Evolutionary conservation across 768 basidiomycete genomes (phyloP).

Genomic region (Lentinula detonsa): DNA sequence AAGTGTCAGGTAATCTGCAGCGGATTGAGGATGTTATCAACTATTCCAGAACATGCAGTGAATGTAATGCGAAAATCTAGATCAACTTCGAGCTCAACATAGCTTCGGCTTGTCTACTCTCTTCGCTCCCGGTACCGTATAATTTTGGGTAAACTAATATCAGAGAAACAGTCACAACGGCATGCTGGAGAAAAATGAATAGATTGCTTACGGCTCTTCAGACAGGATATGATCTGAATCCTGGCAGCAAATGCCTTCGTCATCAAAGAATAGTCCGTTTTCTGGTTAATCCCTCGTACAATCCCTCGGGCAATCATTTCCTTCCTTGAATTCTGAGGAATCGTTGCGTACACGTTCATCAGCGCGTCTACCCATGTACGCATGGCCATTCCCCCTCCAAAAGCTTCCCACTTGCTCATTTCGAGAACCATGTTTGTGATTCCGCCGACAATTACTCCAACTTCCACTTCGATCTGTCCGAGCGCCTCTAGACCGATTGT

Average conservation of each 20-base stretch:
- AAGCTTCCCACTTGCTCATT: constrained; percentile 44
- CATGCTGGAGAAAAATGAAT: neutral
- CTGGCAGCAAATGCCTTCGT: constrained; percentile 48
- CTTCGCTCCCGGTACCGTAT: constrained; percentile 4
- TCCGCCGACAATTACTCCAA: constrained; percentile 43
- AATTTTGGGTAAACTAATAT: constrained; percentile 4
- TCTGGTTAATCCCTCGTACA: constrained; percentile 43
- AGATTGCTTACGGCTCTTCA: constrained; percentile 39
- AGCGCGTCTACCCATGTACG: constrained; percentile 47
- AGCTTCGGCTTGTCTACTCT: constrained; percentile 7
- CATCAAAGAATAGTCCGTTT: constrained; percentile 43
- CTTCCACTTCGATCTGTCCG: constrained; percentile 41
- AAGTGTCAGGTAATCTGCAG: too few species aligned
- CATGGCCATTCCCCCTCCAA: constrained; percentile 47
- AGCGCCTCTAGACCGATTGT: constrained; percentile 41
- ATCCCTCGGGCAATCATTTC: constrained; percentile 42
- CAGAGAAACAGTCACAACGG: neutral
- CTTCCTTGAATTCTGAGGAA: constrained; percentile 22
- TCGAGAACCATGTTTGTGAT: constrained; percentile 50
- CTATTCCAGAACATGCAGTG: neutral
- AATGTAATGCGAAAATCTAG: neutral
- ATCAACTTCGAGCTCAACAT: constrained; percentile 7
- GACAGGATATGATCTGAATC: constrained; percentile 47
- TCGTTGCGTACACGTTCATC: constrained; percentile 33
- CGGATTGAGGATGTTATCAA: too few species aligned